Base-by-base conservation (phyloP, 192 early-diverging fungal genomes). In the Gorgonomyces haynaldii region DNA sequence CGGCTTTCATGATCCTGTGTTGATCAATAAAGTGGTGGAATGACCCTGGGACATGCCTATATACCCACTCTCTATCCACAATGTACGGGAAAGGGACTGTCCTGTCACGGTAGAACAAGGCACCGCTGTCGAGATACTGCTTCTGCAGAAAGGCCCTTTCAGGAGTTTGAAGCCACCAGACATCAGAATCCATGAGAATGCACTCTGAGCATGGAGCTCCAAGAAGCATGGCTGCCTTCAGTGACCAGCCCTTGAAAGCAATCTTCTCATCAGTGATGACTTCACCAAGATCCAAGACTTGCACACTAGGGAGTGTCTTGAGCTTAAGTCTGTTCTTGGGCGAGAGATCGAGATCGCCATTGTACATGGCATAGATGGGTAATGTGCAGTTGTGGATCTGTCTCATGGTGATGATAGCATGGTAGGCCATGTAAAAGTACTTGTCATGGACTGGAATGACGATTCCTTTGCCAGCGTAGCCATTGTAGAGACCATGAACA, bases 151-250 rank as follows among this genome's bases (percentile, higher is more conserved):
- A 79, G 4, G 82, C 23, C 9, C 34, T 45, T 26, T 63, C 74
- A 0, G 83, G 82, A 40, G 55, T 45, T 45, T 76, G 69, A 30
- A 86, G 56, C 37, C 80, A 81, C 24, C 76, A 59, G 0, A 70
- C 81, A 56, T 86, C 83, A 10, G 83, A 74, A 57, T 86, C 83
- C 37, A 84, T 64, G 45, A 86, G 67, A 39, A 86, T 78, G 17
- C 69, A 63, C 20, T 79, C 67, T 19, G 54, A 37, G 66, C 82
- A 86, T 16, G 50, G 59, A 1, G 75, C 70, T 0, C 70, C 74
- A 10, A 86, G 42, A 38, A 85, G 61, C 0, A 78, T 72, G 69
- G 72, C 84, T 0, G 84, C 77, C 43, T 85, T 86, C 38, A 83
- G 22, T 22, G 46, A 9, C 8, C 17, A 44, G 23, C 46, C 32